Base-by-base conservation (phyloP, 2,329 filamentous ascomycete genomes). In the Paraconiothyrium brasiliense region DNA sequence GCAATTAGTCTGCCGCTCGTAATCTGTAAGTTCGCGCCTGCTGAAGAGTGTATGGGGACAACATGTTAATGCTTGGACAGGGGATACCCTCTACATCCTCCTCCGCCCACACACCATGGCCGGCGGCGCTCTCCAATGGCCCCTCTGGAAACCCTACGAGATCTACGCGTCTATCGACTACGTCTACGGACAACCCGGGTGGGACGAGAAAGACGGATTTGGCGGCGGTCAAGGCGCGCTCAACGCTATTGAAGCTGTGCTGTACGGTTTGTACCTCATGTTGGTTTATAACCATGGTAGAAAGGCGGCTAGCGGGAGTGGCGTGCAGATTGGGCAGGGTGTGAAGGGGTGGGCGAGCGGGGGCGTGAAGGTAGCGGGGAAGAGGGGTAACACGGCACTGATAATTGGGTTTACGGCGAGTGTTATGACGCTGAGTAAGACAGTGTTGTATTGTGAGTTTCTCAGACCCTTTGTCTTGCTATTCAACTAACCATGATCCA, bases 21-120 rank as follows among this genome's bases (percentile, higher is more conserved):
- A 52, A 73, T 87, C 54, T 97, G 93, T 56, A 48, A 34, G 43
- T 55, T 14, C 27, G 9, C 4, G 2, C 24, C 27, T 27, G 16
- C 30, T 54, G 20, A 20, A 20, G 20, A 20, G 20, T 20, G 20
- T 20, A 20, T 20, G 20, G 20, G 20, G 20, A 20, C 20, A 20
- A 20, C 20, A 1, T 20, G 20, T 20, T 20, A 20, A 20, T 20
- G 20, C 20, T 20, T 20, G 20, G 20, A 20, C 30, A 56, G 54
- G 54, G 93, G 93, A 97, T 80, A 87, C 86, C 34, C 82, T 83
- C 60, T 97, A 97, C 81, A 88, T 97, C 43, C 83, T 97, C 50
- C 82, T 92, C 57, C 91, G 93, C 22, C 93, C 93, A 34, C 87
- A 90, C 78, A 91, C 89, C 60, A 95, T 97, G 91, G 87, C 89